Conservation (phyloP, 768 basidiomycete genomes). For the Lentinula guzmanii region DNA sequence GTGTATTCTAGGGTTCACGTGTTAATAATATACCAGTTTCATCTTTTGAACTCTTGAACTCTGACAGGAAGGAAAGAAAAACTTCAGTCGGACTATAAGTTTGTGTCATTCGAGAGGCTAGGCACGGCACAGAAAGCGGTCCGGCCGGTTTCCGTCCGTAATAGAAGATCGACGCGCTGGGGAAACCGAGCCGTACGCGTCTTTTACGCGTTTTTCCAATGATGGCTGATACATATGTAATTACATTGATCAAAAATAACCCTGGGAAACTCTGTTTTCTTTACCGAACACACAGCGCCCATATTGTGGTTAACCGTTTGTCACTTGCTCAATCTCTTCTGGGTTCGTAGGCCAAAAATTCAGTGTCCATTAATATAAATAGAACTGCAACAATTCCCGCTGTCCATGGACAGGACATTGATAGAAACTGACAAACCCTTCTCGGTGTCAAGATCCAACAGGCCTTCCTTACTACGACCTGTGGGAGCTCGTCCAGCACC, state of each 20-base stretch:
- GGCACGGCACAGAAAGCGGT: too few species aligned
- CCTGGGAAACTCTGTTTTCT: too few species aligned
- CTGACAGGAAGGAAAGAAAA: too few species aligned
- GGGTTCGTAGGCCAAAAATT: neutral
- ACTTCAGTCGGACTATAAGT: too few species aligned
- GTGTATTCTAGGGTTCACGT: neutral
- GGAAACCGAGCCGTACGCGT: neutral
- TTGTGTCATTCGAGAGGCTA: too few species aligned
- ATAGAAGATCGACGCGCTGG: too few species aligned
- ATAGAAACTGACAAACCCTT: slow-evolving; percentile 2
- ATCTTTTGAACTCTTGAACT: too few species aligned
- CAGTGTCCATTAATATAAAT: neutral
- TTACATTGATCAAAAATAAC: too few species aligned
- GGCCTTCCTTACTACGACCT: slow-evolving; percentile 1
- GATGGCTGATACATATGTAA: too few species aligned
- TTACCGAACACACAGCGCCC: too few species aligned
- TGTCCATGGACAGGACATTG: neutral
- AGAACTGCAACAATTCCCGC: neutral
- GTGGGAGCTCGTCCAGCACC: neutral
- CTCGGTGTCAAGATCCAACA: neutral
- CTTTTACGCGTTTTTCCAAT: neutral
- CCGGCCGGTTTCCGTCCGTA: too few species aligned
- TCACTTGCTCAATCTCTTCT: neutral
- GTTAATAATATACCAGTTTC: too few species aligned
- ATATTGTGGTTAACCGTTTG: neutral